These are phyloP conservation scores for Gossypium longicalyx DNA, from an alignment of 345 rosid species.

Conservation along the genomic window DNA sequence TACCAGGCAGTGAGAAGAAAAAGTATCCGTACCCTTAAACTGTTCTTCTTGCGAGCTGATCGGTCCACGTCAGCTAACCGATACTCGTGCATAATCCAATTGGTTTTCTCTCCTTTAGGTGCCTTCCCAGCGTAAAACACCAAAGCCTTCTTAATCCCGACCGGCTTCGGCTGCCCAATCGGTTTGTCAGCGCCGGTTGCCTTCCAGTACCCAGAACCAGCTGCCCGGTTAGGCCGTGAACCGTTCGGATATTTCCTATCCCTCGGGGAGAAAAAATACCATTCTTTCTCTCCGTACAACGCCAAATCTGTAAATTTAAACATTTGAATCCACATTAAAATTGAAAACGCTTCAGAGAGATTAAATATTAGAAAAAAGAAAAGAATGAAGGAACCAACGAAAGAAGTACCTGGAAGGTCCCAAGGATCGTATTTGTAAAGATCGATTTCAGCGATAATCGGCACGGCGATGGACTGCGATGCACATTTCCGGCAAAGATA, in stretches of 20 bases:
- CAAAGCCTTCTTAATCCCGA: slow-evolving; percentile 84
- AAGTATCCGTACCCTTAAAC: slow-evolving; percentile 53
- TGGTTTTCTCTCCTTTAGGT: slow-evolving; percentile 81
- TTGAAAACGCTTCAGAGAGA: not conserved
- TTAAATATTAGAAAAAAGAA: too few relatives aligned
- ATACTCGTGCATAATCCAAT: slow-evolving; percentile 99
- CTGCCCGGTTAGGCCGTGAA: slow-evolving; percentile 87
- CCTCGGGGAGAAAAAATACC: slow-evolving; percentile 92
- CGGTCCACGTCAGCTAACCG: slow-evolving; percentile 91
- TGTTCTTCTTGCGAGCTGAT: slow-evolving; percentile 72
- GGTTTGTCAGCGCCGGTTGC: slow-evolving; percentile 94
- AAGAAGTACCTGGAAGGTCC: slow-evolving; percentile 70
- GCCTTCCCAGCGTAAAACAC: slow-evolving; percentile 92
- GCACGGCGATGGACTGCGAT: slow-evolving; percentile 66
- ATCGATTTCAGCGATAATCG: slow-evolving; percentile 77
- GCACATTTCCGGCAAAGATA: slow-evolving; percentile 81
- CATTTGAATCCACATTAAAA: too few relatives aligned
- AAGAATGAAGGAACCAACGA: not conserved
- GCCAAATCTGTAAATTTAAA: slow-evolving; percentile 46
- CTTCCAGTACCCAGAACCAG: slow-evolving; percentile 35
- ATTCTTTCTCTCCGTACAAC: slow-evolving; percentile 85
- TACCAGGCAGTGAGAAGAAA: not conserved
- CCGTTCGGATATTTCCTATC: slow-evolving; percentile 94
- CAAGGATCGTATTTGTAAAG: slow-evolving; percentile 82
- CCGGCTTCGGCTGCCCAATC: slow-evolving; percentile 69